Evolutionary conservation across 805 yeast species (phyloP).

Genomic region (Lachancea lanzarotensis): DNA sequence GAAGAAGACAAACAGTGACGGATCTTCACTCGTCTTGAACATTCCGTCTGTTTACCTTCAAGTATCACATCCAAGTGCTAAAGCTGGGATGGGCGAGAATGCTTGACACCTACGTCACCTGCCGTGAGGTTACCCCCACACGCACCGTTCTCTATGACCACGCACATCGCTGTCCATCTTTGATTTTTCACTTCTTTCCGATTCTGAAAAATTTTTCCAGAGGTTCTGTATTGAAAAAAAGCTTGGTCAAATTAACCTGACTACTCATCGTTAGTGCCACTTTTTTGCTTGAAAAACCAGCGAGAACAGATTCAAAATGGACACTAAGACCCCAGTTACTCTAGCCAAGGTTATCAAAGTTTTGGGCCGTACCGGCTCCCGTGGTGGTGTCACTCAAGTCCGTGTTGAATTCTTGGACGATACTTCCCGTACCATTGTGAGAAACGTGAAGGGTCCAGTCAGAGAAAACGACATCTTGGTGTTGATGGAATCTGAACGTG

Average conservation of each 20-base stretch:
- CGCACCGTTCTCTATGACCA: constrained; percentile 1
- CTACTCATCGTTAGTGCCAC: background rate
- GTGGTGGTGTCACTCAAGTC: constrained; percentile 99
- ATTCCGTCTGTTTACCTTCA: too few relatives aligned
- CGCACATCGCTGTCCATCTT: constrained; percentile 4
- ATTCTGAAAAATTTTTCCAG: constrained; percentile 9
- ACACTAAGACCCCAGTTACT: constrained; percentile 83
- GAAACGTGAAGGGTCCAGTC: constrained; percentile 97
- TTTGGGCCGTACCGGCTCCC: constrained; percentile 99
- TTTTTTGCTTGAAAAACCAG: background rate
- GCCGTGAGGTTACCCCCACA: constrained; percentile 1
- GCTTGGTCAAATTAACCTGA: background rate
- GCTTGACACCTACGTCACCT: too few relatives aligned
- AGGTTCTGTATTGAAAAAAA: background rate
- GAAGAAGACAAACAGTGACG: too few relatives aligned
- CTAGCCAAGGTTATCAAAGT: constrained; percentile 99
- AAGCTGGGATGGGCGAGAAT: too few relatives aligned
- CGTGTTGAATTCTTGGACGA: constrained; percentile 96
- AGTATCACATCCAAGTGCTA: too few relatives aligned
- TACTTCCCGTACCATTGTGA: constrained; percentile 90
- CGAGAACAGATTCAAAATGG: constrained; percentile 19
- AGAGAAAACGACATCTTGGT: constrained; percentile 98
- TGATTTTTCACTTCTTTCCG: background rate
- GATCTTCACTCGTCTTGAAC: too few relatives aligned
- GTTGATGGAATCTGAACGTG: constrained; percentile 99